Evolutionary conservation across 2,329 filamentous ascomycete species (phyloP), one percentile per base, ranked within the genome.

Genomic region (Neonectria coccinea): DNA sequence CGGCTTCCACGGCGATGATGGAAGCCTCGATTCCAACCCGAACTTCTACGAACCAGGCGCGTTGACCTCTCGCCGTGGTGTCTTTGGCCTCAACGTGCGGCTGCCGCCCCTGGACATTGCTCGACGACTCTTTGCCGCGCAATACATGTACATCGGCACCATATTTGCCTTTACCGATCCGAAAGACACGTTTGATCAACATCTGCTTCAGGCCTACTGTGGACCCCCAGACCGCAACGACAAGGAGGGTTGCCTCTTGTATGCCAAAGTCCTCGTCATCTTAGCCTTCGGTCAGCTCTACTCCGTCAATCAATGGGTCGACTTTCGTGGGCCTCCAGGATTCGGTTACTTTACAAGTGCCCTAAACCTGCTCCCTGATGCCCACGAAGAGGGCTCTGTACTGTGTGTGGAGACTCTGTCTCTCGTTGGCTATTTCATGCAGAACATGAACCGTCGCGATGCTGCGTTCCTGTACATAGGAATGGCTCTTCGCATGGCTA

Each of bases 251-350:
- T 86, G 85, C 56, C 78, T 88, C 0, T 74, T 77, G 0, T 84
- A 84, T 65, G 84, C 84, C 60, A 85, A 88, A 56, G 76, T 85
- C 4, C 75, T 88, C 3, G 75, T 86, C 42, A 81, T 87, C 5
- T 76, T 88, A 10, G 84, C 85, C 0, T 86, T 86, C 67, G 86
- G 86, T 0, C 82, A 86, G 65, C 79, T 87, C 67, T 88, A 88
- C 70, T 86, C 84, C 3, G 80, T 88, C 52, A 88, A 88, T 66
- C 84, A 86, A 57, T 86, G 83, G 82, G 81, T 83, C 1, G 81
- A 81, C 50, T 81, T 80, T 68, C 81, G 84, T 44, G 83, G 85
- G 0, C 85, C 85, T 0, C 86, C 86, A 0, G 86, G 86, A 0
- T 87, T 87, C 69, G 80, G 82, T 14, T 88, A 85, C 65, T 88